Percentiles rank a stretch among this genome's conserved stretches.
These are phyloP conservation scores for Kodamaea jinghongensis DNA, from an alignment of 805 yeast genomes.

Conservation along the genomic window DNA sequence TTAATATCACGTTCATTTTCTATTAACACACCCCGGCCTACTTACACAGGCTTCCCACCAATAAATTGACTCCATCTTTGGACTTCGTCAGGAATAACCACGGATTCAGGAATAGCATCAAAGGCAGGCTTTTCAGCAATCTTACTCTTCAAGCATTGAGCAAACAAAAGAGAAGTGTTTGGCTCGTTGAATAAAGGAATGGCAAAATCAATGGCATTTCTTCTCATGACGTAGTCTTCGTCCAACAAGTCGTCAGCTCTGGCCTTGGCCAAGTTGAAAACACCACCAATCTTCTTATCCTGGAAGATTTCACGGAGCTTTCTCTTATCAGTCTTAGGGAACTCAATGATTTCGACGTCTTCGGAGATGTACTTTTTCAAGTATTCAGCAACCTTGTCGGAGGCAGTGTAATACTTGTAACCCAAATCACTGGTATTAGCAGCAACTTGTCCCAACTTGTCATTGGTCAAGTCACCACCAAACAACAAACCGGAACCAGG, in stretches of 20 bases:
- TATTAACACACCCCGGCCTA: conserved; percentile 4
- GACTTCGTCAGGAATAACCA: conserved; percentile 79
- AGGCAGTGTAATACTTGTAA: conserved; percentile 77
- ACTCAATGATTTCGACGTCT: conserved; percentile 66
- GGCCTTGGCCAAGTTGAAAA: conserved; percentile 85
- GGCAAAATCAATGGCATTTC: conserved; percentile 98
- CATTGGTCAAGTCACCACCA: conserved; percentile 86
- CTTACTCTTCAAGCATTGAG: conserved; percentile 74
- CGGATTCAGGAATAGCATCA: conserved; percentile 36
- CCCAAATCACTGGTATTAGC: conserved; percentile 67
- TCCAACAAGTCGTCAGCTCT: conserved; percentile 85
- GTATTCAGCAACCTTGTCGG: conserved; percentile 68
- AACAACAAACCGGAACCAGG: conserved; percentile 88
- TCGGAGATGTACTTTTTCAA: conserved; percentile 49
- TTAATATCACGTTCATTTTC: background rate
- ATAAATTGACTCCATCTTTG: conserved; percentile 95
- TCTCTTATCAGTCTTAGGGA: conserved; percentile 92
- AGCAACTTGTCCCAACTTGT: conserved; percentile 73
- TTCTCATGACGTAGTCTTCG: conserved; percentile 95
- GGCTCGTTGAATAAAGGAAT: conserved; percentile 97
- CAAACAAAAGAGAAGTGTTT: conserved; percentile 83
- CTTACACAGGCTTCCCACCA: conserved; percentile 83
- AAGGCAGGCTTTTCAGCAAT: conserved; percentile 55
- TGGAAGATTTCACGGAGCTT: conserved; percentile 92
- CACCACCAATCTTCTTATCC: conserved; percentile 77